These are phyloP conservation scores for Globisporangium cylindrosporum DNA, from an alignment of 352 stramenopile genomes.

Conservation along the genomic window DNA sequence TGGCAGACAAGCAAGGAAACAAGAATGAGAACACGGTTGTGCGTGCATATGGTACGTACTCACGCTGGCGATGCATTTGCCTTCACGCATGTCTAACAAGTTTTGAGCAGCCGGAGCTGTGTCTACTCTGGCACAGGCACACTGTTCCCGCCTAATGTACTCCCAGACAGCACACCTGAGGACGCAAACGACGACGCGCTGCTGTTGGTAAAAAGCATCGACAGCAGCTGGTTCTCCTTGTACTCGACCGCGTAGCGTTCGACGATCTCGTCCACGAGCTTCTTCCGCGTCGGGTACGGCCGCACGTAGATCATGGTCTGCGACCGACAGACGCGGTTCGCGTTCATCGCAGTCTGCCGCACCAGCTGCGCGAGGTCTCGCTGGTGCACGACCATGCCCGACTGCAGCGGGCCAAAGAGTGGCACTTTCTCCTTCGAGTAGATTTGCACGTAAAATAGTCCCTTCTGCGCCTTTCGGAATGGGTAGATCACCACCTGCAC, in stretches of 20 bases:
- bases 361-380: slow-evolving; percentile 67
- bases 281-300: slow-evolving; percentile 85
- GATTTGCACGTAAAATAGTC: slow-evolving; percentile 75
- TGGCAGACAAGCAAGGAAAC: no score
- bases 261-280: slow-evolving; percentile 86
- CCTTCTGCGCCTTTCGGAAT: slow-evolving; percentile 53
- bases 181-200: neutral
- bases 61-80: no score
- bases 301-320: slow-evolving; percentile 82
- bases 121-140: neutral
- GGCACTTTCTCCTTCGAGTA: slow-evolving; percentile 82
- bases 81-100: neutral
- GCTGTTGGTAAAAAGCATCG: slow-evolving; percentile 63
- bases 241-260: slow-evolving; percentile 85
- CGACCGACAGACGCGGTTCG: slow-evolving; percentile 81
- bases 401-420: slow-evolving; percentile 76
- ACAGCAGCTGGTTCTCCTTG: slow-evolving; percentile 81
- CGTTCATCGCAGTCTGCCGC: slow-evolving; percentile 86
- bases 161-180: neutral
- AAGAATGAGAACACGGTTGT: no score
- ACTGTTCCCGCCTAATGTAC: neutral
- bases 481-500: slow-evolving; percentile 87
- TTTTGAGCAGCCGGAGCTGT: neutral
- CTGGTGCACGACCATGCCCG: slow-evolving; percentile 80
- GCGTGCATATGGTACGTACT: no score